Evolutionary conservation across 495 filamentous ascomycete genomes (phyloP).

Genomic region (Lophium mytilinum): DNA sequence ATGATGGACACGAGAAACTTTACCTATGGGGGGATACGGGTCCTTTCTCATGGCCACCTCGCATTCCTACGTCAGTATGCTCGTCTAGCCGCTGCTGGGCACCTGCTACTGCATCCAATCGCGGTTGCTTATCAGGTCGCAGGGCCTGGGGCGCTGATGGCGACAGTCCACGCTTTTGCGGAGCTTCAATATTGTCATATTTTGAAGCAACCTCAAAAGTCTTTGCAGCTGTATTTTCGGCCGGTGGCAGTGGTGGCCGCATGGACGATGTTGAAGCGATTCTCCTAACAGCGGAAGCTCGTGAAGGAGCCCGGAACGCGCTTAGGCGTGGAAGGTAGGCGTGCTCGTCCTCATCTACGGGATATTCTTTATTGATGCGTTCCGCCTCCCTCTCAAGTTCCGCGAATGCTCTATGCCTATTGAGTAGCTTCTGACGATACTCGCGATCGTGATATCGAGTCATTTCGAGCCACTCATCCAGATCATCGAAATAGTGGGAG

Average conservation of each 20-base stretch:
- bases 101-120: neutral
- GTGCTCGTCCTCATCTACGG: conserved; percentile 23
- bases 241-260: conserved; percentile 10
- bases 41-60: neutral
- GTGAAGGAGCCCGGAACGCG: conserved; percentile 14
- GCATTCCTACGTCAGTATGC: neutral
- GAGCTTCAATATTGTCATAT: too few species aligned
- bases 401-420: conserved; percentile 38
- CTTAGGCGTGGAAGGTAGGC: conserved; percentile 13
- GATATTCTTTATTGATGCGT: conserved; percentile 33
- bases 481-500: conserved; percentile 34
- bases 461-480: conserved; percentile 53
- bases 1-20: neutral
- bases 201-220: neutral
- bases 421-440: conserved; percentile 41
- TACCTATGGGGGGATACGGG: neutral
- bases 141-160: too few species aligned
- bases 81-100: neutral
- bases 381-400: conserved; percentile 37
- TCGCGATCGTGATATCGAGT: conserved; percentile 50
- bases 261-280: conserved; percentile 5
- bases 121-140: neutral
- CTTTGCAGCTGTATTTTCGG: neutral
- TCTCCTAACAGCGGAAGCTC: conserved; percentile 1
- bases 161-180: too few species aligned